Percentiles rank a stretch among this genome's conserved stretches.
Evolutionary conservation across 768 basidiomycete species (phyloP).

Genomic region (Lactarius hengduanensis): DNA sequence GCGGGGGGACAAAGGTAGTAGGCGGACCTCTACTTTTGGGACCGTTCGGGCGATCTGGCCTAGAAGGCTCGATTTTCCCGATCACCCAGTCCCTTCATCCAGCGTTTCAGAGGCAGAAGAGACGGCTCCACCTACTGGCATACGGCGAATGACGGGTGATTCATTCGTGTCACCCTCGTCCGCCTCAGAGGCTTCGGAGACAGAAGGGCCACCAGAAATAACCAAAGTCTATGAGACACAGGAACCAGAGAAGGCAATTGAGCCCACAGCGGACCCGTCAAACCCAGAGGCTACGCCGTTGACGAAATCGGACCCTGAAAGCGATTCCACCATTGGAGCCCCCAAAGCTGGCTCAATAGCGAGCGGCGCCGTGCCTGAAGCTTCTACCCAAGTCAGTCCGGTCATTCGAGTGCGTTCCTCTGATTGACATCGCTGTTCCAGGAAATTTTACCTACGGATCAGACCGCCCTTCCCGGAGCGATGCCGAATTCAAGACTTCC

Average conservation of each 20-base stretch:
- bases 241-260: neutral
- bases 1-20: conserved; percentile 47
- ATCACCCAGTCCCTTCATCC: conserved; percentile 57
- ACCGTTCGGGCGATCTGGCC: conserved; percentile 76
- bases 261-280: conserved; percentile 8
- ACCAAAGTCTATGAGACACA: conserved; percentile 27
- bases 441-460: conserved; percentile 7
- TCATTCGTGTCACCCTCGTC: conserved; percentile 56
- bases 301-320: conserved; percentile 64
- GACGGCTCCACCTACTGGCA: conserved; percentile 40
- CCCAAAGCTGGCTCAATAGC: conserved; percentile 27
- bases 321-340: conserved; percentile 83
- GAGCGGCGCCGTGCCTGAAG: conserved; percentile 6
- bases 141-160: conserved; percentile 51
- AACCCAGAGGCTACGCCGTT: conserved; percentile 14
- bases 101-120: conserved; percentile 77
- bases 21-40: conserved; percentile 58
- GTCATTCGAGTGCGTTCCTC: too few species aligned
- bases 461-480: conserved; percentile 30
- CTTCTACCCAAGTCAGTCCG: conserved; percentile 28
- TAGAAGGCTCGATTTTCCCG: conserved; percentile 53
- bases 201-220: conserved; percentile 45
- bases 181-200: conserved; percentile 69
- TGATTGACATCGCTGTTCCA: conserved; percentile 10
- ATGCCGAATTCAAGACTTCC: conserved; percentile 58